These are phyloP conservation scores for Clohesyomyces aquaticus DNA, from an alignment of 495 filamentous ascomycete species.

Conservation along the genomic window DNA sequence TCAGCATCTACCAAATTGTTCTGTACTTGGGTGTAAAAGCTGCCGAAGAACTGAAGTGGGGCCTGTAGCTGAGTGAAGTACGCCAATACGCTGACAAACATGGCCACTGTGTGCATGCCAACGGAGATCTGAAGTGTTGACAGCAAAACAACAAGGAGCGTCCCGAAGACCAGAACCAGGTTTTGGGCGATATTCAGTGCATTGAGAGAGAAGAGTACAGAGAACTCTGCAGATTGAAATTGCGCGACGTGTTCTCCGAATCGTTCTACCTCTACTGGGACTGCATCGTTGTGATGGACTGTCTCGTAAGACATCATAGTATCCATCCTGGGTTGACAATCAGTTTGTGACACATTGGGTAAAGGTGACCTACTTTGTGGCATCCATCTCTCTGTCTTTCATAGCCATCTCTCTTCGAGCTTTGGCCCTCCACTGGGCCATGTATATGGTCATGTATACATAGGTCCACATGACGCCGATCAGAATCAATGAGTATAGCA, in stretches of 20 bases:
- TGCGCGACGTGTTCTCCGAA: not conserved
- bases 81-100: constrained; percentile 12
- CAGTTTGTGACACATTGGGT: not conserved
- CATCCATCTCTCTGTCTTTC: constrained; percentile 22
- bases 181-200: constrained; percentile 17
- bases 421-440: constrained; percentile 20
- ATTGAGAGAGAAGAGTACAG: constrained; percentile 22
- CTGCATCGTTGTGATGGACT: constrained; percentile 18
- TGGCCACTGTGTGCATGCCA: constrained; percentile 5
- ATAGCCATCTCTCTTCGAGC: constrained; percentile 16
- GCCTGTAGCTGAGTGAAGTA: constrained; percentile 27
- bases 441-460: constrained; percentile 25
- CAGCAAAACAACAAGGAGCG: constrained; percentile 4
- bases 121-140: constrained; percentile 11
- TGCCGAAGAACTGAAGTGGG: constrained; percentile 24
- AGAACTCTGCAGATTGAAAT: constrained; percentile 13
- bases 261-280: not conserved
- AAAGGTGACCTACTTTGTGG: constrained; percentile 9
- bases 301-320: constrained; percentile 24
- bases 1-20: constrained; percentile 27
- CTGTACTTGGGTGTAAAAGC: constrained; percentile 27
- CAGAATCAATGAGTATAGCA: constrained; percentile 15
- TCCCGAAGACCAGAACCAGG: constrained; percentile 9
- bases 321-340: constrained; percentile 12
- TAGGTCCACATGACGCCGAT: constrained; percentile 15